Evolutionary conservation across 371 early-diverging fungal species (phyloP).

Genomic region (Parasitella parasitica): DNA sequence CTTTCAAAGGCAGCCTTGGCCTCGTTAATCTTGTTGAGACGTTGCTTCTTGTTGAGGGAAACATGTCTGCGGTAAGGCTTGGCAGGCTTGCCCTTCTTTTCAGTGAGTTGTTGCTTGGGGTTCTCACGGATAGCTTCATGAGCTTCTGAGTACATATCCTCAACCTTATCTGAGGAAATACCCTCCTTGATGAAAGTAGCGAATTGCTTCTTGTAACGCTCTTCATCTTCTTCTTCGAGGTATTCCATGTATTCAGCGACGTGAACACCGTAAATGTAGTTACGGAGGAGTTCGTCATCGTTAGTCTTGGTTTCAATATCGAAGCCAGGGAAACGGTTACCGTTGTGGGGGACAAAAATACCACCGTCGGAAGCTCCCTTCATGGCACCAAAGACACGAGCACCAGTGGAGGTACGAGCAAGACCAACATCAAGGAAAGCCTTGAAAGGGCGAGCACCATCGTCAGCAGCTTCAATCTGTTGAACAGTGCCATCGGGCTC

Average conservation of each 20-base stretch:
- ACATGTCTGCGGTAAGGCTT: conserved; percentile 62
- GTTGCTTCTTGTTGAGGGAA: conserved; percentile 84
- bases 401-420: conserved; percentile 98
- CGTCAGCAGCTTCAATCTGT: conserved; percentile 90
- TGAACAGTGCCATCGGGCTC: conserved; percentile 93
- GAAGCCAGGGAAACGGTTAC: conserved; percentile 99
- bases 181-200: conserved; percentile 93
- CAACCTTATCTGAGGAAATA: conserved; percentile 90
- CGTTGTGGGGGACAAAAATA: conserved; percentile 97
- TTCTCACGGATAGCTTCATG: conserved; percentile 95
- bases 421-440: conserved; percentile 99
- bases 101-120: conserved; percentile 73
- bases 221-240: conserved; percentile 98
- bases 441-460: conserved; percentile 98
- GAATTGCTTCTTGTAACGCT: conserved; percentile 98
- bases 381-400: conserved; percentile 98
- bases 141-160: conserved; percentile 95
- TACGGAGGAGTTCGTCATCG: conserved; percentile 95
- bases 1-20: conserved; percentile 83
- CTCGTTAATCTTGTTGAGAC: conserved; percentile 84
- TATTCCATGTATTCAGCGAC: conserved; percentile 98
- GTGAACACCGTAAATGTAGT: conserved; percentile 99
- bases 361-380: conserved; percentile 99
- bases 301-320: conserved; percentile 88
- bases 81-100: conserved; percentile 68